Evolutionary conservation across 2,329 filamentous ascomycete genomes (phyloP), one percentile per base, ranked within the genome.

Genomic region (Ophiobolus disseminans): DNA sequence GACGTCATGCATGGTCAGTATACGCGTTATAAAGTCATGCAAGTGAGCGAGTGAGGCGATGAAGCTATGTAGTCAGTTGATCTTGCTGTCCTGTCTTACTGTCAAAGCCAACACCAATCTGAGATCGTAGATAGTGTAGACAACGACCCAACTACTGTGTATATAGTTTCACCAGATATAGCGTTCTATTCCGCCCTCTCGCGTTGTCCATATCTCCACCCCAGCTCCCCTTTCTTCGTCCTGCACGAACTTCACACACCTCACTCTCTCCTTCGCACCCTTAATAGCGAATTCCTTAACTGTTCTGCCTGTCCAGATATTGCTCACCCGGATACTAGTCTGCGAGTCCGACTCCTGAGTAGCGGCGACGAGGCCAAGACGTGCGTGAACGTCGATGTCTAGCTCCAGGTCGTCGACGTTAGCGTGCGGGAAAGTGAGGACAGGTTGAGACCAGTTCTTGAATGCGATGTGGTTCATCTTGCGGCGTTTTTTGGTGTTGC

Each of bases 331-430:
- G 10, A 73, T 53, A 13, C 55, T 59, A 4, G 47, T 44, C 2
- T 46, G 40, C 9, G 46, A 54, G 1, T 48, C 55, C 5, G 48
- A 11, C 23, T 69, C 65, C 34, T 72, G 66, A 0, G 59, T 58
- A 2, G 69, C 70, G 5, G 72, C 72, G 2, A 74, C 36, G 5
- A 75, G 53, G 0, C 72, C 72, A 7, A 72, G 30, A 2, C 58
- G 37, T 1, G 53, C 28, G 35, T 69, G 49, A 1, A 73, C 60
- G 7, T 67, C 70, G 3, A 75, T 32, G 5, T 62, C 70, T 1
- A 69, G 52, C 8, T 66, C 57, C 0, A 51, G 23, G 17, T 65
- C 62, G 10, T 68, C 59, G 2, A 56, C 37, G 25, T 72, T 69
- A 11, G 56, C 48, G 48, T 69, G 58, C 6, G 53, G 39, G 30